Percentiles rank a stretch among this genome's conserved stretches.
phyloP scores from a whole-genome alignment of 805 yeast genomes.

The Zygosaccharomyces kombuchaensis region DNA sequence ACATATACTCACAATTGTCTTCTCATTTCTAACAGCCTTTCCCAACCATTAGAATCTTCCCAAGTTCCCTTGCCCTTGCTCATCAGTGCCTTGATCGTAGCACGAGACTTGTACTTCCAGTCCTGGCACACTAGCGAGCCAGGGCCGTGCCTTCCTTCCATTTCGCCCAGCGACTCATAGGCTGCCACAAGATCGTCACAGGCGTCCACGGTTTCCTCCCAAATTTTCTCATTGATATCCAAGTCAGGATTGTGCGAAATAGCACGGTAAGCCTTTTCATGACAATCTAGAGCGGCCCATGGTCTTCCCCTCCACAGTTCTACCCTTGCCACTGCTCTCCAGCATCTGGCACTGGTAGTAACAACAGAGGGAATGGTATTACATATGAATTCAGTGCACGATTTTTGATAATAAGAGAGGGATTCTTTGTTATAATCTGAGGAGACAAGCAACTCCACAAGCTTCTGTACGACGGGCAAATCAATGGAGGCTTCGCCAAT shows the following conservation, averaged over 20 bases:
- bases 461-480: conserved; percentile 65
- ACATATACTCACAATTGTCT: conserved; percentile 16
- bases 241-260: conserved; percentile 60
- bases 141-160: conserved; percentile 72
- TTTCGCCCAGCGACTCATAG: conserved; percentile 81
- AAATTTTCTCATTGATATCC: conserved; percentile 52
- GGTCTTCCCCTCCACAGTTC: conserved; percentile 84
- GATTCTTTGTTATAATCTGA: conserved; percentile 46
- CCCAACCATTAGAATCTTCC: conserved; percentile 81
- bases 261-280: conserved; percentile 83
- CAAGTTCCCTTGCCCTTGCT: conserved; percentile 74
- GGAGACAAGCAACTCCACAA: conserved; percentile 59
- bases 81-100: conserved; percentile 67
- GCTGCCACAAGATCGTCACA: conserved; percentile 79
- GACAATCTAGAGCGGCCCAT: conserved; percentile 81
- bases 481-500: conserved; percentile 66
- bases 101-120: conserved; percentile 82
- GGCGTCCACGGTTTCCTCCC: conserved; percentile 77
- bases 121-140: conserved; percentile 85
- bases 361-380: conserved; percentile 63
- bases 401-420: conserved; percentile 57
- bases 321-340: conserved; percentile 82
- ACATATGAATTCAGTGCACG: conserved; percentile 70
- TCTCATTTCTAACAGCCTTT: conserved; percentile 45
- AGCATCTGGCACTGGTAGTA: conserved; percentile 55